Evolutionary conservation across 2,329 filamentous ascomycete genomes (phyloP).

Genomic region (Didymella glomerata): DNA sequence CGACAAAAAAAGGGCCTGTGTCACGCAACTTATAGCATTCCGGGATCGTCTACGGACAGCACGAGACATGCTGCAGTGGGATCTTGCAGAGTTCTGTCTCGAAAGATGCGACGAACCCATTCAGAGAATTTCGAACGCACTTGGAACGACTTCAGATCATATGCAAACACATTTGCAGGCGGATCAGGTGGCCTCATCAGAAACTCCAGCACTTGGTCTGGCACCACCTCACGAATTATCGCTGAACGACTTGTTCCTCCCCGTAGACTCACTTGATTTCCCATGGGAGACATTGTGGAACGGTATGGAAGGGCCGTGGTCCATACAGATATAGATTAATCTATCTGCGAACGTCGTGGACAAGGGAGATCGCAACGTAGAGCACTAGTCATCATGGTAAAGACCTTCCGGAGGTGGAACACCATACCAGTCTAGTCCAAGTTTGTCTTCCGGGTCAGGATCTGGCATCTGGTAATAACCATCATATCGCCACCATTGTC

Average conservation of each 20-base stretch:
- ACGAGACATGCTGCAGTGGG: constrained; percentile 22
- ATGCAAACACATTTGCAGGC: not conserved
- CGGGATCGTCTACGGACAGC: constrained; percentile 21
- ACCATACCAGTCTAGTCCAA: constrained; percentile 12
- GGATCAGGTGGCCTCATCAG: not conserved
- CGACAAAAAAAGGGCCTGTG: constrained; percentile 18
- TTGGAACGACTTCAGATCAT: constrained; percentile 4
- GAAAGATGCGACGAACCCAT: constrained; percentile 33
- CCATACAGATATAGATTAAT: constrained; percentile 20
- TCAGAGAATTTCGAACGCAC: constrained; percentile 27
- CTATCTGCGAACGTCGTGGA: too few relatives aligned
- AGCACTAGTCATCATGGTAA: constrained; percentile 8
- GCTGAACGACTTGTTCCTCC: constrained; percentile 16
- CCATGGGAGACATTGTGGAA: constrained; percentile 32
- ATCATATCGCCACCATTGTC: constrained; percentile 16
- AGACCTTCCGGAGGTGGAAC: constrained; percentile 11
- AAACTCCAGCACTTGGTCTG: not conserved
- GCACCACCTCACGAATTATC: not conserved
- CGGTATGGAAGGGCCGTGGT: constrained; percentile 24
- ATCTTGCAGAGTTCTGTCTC: constrained; percentile 33
- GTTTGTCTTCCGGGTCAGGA: constrained; percentile 11
- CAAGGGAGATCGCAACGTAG: not conserved
- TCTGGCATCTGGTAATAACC: constrained; percentile 16
- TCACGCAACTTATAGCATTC: constrained; percentile 19
- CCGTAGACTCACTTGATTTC: constrained; percentile 27